phyloP scores from a whole-genome alignment of 2,329 filamentous ascomycete species.

The Epichloe sylvatica region DNA sequence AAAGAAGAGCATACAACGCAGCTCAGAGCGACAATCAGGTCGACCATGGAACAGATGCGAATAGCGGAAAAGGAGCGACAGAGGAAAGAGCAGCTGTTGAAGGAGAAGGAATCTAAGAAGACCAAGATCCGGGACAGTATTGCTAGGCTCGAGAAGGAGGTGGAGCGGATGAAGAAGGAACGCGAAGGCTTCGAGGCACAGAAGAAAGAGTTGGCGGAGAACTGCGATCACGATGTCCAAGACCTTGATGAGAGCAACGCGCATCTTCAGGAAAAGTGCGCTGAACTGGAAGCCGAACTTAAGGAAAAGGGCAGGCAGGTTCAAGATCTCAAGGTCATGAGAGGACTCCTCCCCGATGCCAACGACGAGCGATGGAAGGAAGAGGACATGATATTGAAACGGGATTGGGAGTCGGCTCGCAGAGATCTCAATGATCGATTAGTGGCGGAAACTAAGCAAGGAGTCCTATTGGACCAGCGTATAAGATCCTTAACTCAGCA shows the following conservation, averaged over 20 bases:
- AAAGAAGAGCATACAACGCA: slow-evolving; percentile 85
- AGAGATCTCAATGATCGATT: slow-evolving; percentile 38
- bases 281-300: slow-evolving; percentile 56
- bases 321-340: slow-evolving; percentile 58
- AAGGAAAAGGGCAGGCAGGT: slow-evolving; percentile 53
- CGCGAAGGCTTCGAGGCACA: slow-evolving; percentile 40
- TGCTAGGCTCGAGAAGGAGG: slow-evolving; percentile 51
- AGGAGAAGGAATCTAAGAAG: slow-evolving; percentile 54
- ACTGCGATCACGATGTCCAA: slow-evolving; percentile 36
- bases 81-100: slow-evolving; percentile 60
- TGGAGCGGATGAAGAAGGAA: slow-evolving; percentile 44
- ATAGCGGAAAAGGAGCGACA: slow-evolving; percentile 63
- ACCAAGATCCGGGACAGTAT: slow-evolving; percentile 58
- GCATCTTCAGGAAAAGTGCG: slow-evolving; percentile 49
- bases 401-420: slow-evolving; percentile 41
- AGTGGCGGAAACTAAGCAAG: slow-evolving; percentile 32
- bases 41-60: slow-evolving; percentile 68
- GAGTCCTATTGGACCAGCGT: slow-evolving; percentile 32
- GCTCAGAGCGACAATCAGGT: slow-evolving; percentile 65
- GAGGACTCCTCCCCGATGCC: slow-evolving; percentile 48
- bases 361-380: slow-evolving; percentile 44
- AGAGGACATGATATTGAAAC: slow-evolving; percentile 35
- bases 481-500: slow-evolving; percentile 34
- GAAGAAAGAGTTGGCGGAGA: slow-evolving; percentile 34
- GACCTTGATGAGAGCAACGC: slow-evolving; percentile 41